These are phyloP conservation scores for Phytophthora agathidicida DNA, from an alignment of 352 stramenopile species.

Conservation along the genomic window DNA sequence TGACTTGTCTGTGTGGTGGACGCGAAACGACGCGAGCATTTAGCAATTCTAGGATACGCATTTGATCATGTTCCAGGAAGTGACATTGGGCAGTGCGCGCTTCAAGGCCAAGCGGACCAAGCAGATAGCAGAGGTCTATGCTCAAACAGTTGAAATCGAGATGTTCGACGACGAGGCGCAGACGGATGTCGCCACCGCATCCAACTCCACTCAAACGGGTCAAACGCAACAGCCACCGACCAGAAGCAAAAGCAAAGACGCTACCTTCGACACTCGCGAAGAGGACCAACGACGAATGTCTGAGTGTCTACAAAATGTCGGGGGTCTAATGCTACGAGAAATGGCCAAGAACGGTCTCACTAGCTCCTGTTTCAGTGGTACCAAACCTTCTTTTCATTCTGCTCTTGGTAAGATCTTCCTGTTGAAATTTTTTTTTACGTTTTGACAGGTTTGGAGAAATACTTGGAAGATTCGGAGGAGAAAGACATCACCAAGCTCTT, in stretches of 20 bases:
- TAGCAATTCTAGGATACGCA: neutral
- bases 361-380: conserved; percentile 56
- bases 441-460: conserved; percentile 52
- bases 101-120: conserved; percentile 64
- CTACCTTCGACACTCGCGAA: conserved; percentile 34
- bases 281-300: conserved; percentile 38
- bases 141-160: conserved; percentile 41
- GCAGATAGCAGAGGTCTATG: conserved; percentile 30
- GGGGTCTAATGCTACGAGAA: conserved; percentile 64
- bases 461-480: conserved; percentile 71
- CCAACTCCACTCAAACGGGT: conserved; percentile 51
- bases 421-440: neutral
- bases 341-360: conserved; percentile 50
- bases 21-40: too few species aligned
- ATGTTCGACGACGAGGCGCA: conserved; percentile 48
- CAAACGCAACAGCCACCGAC: conserved; percentile 36
- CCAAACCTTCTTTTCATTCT: neutral
- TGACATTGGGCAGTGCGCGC: conserved; percentile 46
- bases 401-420: too few species aligned
- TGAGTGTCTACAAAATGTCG: conserved; percentile 50
- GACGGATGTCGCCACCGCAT: conserved; percentile 37
- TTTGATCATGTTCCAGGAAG: conserved; percentile 67
- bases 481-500: conserved; percentile 69
- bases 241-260: conserved; percentile 35
- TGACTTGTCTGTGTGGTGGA: too few species aligned